Evolutionary conservation across 2,329 filamentous ascomycete genomes (phyloP).

Genomic region (Geosmithia morbida): DNA sequence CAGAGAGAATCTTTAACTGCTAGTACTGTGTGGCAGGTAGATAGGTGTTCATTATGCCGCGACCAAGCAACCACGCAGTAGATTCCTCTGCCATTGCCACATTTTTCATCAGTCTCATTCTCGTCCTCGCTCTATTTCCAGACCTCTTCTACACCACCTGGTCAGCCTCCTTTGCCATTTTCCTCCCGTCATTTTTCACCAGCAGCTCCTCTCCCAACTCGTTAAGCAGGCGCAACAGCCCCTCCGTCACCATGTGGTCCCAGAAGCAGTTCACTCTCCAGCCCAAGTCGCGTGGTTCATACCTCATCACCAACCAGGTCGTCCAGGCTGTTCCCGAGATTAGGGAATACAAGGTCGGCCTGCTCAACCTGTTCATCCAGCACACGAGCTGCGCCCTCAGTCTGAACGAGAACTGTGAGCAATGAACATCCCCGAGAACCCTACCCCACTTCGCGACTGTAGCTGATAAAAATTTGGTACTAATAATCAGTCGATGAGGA

Average conservation of each 20-base stretch:
- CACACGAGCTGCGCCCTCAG: slow-evolving; percentile 86
- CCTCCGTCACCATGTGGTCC: slow-evolving; percentile 46
- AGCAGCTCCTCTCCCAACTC: slow-evolving; percentile 10
- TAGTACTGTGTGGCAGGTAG: neutral
- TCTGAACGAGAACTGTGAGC: slow-evolving; percentile 77
- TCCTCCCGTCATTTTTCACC: slow-evolving; percentile 15
- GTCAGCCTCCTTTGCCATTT: slow-evolving; percentile 26
- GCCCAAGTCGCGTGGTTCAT: slow-evolving; percentile 63
- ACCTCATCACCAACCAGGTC: slow-evolving; percentile 75
- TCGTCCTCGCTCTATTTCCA: slow-evolving; percentile 38
- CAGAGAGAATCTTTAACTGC: neutral
- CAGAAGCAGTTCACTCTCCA: slow-evolving; percentile 80
- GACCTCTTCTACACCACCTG: slow-evolving; percentile 35
- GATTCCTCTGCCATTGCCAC: slow-evolving; percentile 22
- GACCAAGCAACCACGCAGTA: slow-evolving; percentile 8
- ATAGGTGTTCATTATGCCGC: neutral
- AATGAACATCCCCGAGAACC: slow-evolving; percentile 23
- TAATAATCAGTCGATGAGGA: slow-evolving; percentile 40
- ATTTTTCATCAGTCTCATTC: slow-evolving; percentile 25
- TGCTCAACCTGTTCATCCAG: slow-evolving; percentile 85
- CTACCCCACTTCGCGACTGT: neutral
- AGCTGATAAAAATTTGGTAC: neutral
- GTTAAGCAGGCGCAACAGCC: slow-evolving; percentile 7
- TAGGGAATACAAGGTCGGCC: slow-evolving; percentile 65
- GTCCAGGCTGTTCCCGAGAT: slow-evolving; percentile 63